Evolutionary conservation across 139 green algal species (phyloP), one percentile per base, ranked within the genome.

Genomic region (Chlorella sp.): DNA sequence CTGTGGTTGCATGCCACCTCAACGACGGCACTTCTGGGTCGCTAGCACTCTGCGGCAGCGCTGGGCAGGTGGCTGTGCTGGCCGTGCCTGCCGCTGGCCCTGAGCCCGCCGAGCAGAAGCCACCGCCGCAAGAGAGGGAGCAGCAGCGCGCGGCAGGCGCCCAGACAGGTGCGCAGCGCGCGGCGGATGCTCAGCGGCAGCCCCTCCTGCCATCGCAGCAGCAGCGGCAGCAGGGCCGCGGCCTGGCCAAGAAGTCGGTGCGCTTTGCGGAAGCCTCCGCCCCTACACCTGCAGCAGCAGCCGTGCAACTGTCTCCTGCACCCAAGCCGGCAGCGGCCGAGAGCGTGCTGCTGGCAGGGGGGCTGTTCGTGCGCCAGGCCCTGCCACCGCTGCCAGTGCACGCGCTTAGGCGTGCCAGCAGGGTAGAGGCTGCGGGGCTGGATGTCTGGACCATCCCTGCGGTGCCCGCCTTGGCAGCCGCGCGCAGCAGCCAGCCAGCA

Each of bases 311-410:
- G 14, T 62, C 14, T 62, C 23, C 15, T 21, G 15, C 29, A 25
- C 53, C 8, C 8, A 21, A 62, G 53, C 15, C 19, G 53, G 23
- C 29, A 62, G 12, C 14, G 23, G 19, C 23, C 53, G 23, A n/a
- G 23, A 33, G 53, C 53, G 8, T 62, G 53, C 53, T 25, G 53
- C 53, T 25, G 53, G 14, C 46, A 55, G 14, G 14, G 46, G 46
- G 46, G 46, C n/a, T 55, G 46, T 55, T 17, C 14, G 46, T 14
- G 46, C 14, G 46, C 46, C 14, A 55, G 46, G 46, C 46, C 14
- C 14, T 17, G 17, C 14, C 46, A 55, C 14, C 46, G 33, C 68
- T 74, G 68, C 68, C 68, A n/a, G 29, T 14, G 2, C 68, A 74
- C n/a, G 50, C 68, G 12, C 50, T 74, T 36, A 50, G 63, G 68